Evolutionary conservation across 768 basidiomycete species (phyloP).

Genomic region (Kwoniella sp.): DNA sequence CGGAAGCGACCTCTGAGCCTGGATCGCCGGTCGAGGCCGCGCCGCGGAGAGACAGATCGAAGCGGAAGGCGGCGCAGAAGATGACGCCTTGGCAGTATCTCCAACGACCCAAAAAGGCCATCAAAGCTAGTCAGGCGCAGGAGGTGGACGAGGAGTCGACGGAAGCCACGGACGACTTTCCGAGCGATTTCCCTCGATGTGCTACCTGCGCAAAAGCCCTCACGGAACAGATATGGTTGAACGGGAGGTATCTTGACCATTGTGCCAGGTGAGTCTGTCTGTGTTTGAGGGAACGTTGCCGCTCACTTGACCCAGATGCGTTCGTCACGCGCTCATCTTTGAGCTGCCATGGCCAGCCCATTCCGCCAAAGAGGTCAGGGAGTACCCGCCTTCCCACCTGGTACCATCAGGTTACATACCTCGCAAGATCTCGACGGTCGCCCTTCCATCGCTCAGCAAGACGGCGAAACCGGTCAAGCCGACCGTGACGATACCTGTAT

Average conservation of each 20-base stretch:
- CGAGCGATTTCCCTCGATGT: conserved; percentile 37
- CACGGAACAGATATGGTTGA: conserved; percentile 35
- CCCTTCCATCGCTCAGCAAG: conserved; percentile 35
- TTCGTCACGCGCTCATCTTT: conserved; percentile 39
- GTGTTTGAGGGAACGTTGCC: not conserved
- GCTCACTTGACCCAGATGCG: conserved; percentile 20
- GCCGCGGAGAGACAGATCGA: conserved; percentile 13
- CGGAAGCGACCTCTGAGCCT: conserved; percentile 4
- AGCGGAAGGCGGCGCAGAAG: conserved; percentile 22
- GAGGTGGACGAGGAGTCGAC: conserved; percentile 12
- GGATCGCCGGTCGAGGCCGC: conserved; percentile 13
- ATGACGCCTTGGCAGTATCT: conserved; percentile 23
- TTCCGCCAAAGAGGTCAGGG: conserved; percentile 28
- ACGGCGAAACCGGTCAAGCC: conserved; percentile 23
- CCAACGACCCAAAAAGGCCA: conserved; percentile 13
- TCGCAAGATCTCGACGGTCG: conserved; percentile 24
- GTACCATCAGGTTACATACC: conserved; percentile 34
- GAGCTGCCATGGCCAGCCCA: conserved; percentile 43
- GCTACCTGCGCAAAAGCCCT: conserved; percentile 37
- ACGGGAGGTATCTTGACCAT: conserved; percentile 38
- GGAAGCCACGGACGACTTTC: conserved; percentile 19
- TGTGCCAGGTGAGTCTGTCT: conserved; percentile 30
- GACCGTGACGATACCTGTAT: conserved; percentile 1
- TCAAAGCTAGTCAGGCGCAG: not conserved
- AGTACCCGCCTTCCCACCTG: conserved; percentile 42